Percentiles rank a stretch among this genome's conserved stretches.
Evolutionary conservation across 2,329 filamentous ascomycete species (phyloP).

Genomic region (Didymellaceae sp.): DNA sequence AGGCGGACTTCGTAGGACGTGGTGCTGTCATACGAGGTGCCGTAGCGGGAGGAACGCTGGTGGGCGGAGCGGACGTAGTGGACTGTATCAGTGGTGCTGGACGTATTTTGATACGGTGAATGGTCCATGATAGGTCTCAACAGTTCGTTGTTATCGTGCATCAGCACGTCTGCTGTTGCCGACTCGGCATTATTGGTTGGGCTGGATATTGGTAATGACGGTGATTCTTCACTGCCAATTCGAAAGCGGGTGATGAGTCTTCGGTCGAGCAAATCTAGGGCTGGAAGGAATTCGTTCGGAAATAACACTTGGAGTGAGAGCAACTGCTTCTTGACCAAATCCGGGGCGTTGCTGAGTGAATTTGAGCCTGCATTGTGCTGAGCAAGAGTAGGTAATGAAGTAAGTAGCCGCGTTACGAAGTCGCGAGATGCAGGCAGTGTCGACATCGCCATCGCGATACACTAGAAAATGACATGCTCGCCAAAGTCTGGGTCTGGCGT

Average conservation of each 20-base stretch:
- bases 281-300: conserved; percentile 79
- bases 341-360: conserved; percentile 47
- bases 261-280: conserved; percentile 86
- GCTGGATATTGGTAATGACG: no score
- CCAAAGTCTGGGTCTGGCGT: conserved; percentile 16
- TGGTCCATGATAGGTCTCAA: neutral
- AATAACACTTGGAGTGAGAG: conserved; percentile 79
- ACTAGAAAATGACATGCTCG: conserved; percentile 11
- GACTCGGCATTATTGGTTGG: neutral
- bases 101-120: neutral
- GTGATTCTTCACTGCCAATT: conserved; percentile 13
- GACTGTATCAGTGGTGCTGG: conserved; percentile 32
- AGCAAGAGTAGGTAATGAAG: conserved; percentile 28
- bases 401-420: conserved; percentile 45
- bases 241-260: conserved; percentile 67
- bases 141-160: neutral
- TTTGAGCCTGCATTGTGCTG: conserved; percentile 44
- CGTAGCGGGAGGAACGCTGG: conserved; percentile 46
- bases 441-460: conserved; percentile 22
- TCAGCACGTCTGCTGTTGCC: neutral
- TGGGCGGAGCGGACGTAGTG: conserved; percentile 67
- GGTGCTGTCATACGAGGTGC: conserved; percentile 34
- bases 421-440: conserved; percentile 32
- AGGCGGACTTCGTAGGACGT: conserved; percentile 73
- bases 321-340: conserved; percentile 58